Base-by-base conservation (phyloP, 352 stramenopile species). In the Halophytophthora batemanensis region DNA sequence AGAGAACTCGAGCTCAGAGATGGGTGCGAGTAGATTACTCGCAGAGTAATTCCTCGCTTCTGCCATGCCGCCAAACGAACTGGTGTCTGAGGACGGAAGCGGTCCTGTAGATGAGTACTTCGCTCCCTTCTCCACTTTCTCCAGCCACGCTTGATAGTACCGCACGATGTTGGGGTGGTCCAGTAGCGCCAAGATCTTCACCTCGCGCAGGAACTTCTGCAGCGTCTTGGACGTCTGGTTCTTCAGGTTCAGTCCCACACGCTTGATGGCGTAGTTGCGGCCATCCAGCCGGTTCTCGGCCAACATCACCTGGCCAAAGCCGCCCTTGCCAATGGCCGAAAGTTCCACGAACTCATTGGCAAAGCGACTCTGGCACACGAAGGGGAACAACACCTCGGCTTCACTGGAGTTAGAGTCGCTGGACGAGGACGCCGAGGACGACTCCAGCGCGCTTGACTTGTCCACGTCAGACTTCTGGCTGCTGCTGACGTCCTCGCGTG, bases 241-340 rank as follows among this genome's bases (percentile, higher is more conserved):
- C 53, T 89, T 88, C 28, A 93, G 47, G 45, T 88, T 80, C 5
- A 91, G 59, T n/a, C 80, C 82, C 18, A 93, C 78, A 33, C 82
- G 77, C 64, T 98, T 98, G 37, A 98, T 90, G 1, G 93, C 95
- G 63, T 97, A 97, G 33, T 95, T 85, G 52, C 91, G 77, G 19
- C 92, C 81, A 71, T 98, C 95, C 0, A 98, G 66, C 6, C 91
- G 86, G 66, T 98, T 98, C 44, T 96, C 82, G 12, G 89, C 90
- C 25, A 97, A 79, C 46, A 97, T 91, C 4, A 98, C 95, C 76
- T 98, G 87, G 14, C 95, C 95, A 31, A 97, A 97, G 1, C 93
- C 95, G 38, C 95, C 95, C 61, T 96, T 84, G 14, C 93, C 95
- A 43, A 98, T 82, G 7, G 90, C 72, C 17, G 82, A 91, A 11